These are phyloP conservation scores for Geotrichum aggregatum DNA, from an alignment of 1,139 yeast species.

Conservation along the genomic window DNA sequence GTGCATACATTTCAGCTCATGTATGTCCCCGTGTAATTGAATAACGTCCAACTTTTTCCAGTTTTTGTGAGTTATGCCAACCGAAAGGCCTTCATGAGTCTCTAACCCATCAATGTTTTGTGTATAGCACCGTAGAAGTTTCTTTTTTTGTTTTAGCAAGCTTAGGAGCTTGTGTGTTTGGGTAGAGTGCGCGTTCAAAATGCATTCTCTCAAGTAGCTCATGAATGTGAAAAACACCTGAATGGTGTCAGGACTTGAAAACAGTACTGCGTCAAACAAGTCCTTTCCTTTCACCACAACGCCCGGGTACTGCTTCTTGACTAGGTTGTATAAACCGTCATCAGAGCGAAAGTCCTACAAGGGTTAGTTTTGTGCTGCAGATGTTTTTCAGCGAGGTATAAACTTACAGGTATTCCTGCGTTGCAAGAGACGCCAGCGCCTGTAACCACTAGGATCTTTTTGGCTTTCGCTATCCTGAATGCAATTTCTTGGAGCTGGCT, in stretches of 20 bases:
- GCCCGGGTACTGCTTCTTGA: slow-evolving; percentile 59
- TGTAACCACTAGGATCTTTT: slow-evolving; percentile 46
- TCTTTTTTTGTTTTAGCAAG: slow-evolving; percentile 58
- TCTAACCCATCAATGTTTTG: slow-evolving; percentile 75
- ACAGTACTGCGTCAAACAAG: slow-evolving; percentile 78
- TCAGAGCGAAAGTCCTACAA: slow-evolving; percentile 70
- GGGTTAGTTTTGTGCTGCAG: neutral
- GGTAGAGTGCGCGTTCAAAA: slow-evolving; percentile 69
- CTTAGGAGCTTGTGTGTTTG: slow-evolving; percentile 76
- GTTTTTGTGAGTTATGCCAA: slow-evolving; percentile 22
- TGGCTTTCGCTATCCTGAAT: slow-evolving; percentile 22
- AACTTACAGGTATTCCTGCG: slow-evolving; percentile 73
- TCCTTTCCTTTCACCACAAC: slow-evolving; percentile 77
- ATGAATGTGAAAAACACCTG: slow-evolving; percentile 74
- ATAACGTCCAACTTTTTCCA: slow-evolving; percentile 56
- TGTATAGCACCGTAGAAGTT: slow-evolving; percentile 76
- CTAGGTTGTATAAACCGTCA: slow-evolving; percentile 76
- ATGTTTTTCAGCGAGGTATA: slow-evolving; percentile 23
- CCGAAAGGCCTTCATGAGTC: slow-evolving; percentile 36
- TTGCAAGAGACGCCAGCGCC: slow-evolving; percentile 96
- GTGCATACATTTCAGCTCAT: slow-evolving; percentile 64
- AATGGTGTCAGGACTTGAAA: slow-evolving; percentile 61
- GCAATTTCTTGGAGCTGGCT: slow-evolving; percentile 14
- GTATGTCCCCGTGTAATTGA: slow-evolving; percentile 87
- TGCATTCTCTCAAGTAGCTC: slow-evolving; percentile 64